Evolutionary conservation across 257 asterid genomes (phyloP).

Genomic region (Orobanche coerulescens): DNA sequence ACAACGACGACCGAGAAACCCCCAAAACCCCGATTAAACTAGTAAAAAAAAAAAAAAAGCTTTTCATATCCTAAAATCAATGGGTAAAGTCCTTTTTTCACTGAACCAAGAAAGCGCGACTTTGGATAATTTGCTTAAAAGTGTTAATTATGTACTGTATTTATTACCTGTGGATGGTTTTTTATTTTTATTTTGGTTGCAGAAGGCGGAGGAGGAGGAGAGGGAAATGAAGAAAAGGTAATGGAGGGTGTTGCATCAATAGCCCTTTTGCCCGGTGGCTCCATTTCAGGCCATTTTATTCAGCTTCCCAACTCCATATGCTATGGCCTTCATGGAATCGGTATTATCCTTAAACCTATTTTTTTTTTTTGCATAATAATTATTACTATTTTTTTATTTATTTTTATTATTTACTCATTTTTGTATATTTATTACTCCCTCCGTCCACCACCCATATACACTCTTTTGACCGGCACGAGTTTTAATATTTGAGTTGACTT

Average conservation of each 20-base stretch:
- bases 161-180: slow-evolving; percentile 3
- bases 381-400: too few species aligned
- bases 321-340: slow-evolving; percentile 84
- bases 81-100: slow-evolving; percentile 22
- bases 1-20: too few species aligned
- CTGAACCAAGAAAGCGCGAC: slow-evolving; percentile 14
- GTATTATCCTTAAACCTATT: slow-evolving; percentile 30
- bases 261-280: slow-evolving; percentile 77
- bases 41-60: neutral
- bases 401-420: too few species aligned
- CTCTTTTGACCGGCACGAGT: too few species aligned
- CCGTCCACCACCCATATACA: too few species aligned
- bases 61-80: neutral
- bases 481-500: too few species aligned
- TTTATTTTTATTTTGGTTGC: slow-evolving; percentile 6
- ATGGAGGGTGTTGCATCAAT: slow-evolving; percentile 93
- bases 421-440: too few species aligned
- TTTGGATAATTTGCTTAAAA: neutral
- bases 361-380: too few species aligned
- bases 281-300: slow-evolving; percentile 91
- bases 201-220: slow-evolving; percentile 22
- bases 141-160: neutral
- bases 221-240: slow-evolving; percentile 22
- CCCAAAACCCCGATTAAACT: neutral
- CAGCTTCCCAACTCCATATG: slow-evolving; percentile 76